phyloP scores from a whole-genome alignment of 192 early-diverging fungal species.

The Radiomyces spectabilis region DNA sequence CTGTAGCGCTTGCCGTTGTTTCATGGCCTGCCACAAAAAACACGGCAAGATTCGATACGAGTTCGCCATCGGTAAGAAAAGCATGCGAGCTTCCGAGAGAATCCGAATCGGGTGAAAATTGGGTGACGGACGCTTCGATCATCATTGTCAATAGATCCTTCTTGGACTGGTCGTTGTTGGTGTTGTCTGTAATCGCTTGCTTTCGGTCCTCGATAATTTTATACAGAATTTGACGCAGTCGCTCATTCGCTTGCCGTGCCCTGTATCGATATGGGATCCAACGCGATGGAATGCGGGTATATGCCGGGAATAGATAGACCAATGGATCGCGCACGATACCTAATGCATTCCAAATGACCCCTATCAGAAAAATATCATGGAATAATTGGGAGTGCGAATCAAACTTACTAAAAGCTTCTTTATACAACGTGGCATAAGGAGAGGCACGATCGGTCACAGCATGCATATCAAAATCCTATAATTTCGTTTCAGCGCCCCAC shows the following conservation, averaged over 20 bases:
- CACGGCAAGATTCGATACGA: neutral
- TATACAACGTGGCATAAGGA: neutral
- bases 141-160: neutral
- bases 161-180: too few species aligned
- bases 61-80: neutral
- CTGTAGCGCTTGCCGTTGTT: conserved; percentile 8
- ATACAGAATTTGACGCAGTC: neutral
- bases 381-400: too few species aligned
- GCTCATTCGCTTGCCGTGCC: neutral
- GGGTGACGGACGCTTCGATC: too few species aligned
- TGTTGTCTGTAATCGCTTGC: too few species aligned
- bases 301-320: neutral
- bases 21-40: conserved; percentile 8
- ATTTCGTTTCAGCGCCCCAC: too few species aligned
- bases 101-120: too few species aligned
- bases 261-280: neutral
- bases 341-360: too few species aligned
- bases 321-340: neutral
- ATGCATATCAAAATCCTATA: neutral
- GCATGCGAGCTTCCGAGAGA: too few species aligned
- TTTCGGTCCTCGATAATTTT: neutral
- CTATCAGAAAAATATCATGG: too few species aligned
- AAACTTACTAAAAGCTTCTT: neutral
- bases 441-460: neutral
- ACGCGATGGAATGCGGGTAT: neutral